Evolutionary conservation across 345 rosid genomes (phyloP).

Genomic region (Gossypium mustelinum): DNA sequence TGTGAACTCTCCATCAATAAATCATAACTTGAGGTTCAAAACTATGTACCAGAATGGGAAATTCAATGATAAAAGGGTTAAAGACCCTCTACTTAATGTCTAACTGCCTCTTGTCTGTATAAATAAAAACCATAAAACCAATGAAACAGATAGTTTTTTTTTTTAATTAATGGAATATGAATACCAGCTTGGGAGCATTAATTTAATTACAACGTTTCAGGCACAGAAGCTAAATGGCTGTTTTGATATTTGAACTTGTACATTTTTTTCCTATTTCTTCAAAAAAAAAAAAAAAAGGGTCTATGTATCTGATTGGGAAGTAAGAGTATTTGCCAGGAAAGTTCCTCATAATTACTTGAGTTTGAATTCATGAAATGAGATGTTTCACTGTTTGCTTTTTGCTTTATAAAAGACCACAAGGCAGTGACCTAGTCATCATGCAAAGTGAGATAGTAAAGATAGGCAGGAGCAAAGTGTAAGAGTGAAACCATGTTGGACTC

Average conservation of each 20-base stretch:
- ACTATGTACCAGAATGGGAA: no score
- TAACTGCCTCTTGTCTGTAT: no score
- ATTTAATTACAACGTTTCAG: background rate
- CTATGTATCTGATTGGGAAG: background rate
- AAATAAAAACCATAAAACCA: no score
- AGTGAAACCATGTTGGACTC: background rate
- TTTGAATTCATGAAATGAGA: background rate
- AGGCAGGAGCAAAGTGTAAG: background rate
- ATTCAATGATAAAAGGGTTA: no score
- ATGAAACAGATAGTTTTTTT: no score
- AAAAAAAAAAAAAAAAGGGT: no score
- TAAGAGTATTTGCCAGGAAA: slow-evolving; percentile 11
- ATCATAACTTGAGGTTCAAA: background rate
- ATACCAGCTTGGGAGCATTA: background rate
- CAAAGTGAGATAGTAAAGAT: background rate
- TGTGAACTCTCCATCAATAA: no score
- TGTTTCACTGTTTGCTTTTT: background rate
- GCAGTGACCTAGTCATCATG: background rate
- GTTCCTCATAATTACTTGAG: slow-evolving; percentile 1
- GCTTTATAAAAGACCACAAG: slow-evolving; percentile 3
- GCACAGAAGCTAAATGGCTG: no score
- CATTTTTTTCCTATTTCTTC: no score
- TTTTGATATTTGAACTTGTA: no score
- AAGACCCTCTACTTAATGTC: no score
- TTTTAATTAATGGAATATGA: no score